Evolutionary conservation across 2,329 filamentous ascomycete genomes (phyloP), one percentile per base, ranked within the genome.

Genomic region (Periconia digitata): DNA sequence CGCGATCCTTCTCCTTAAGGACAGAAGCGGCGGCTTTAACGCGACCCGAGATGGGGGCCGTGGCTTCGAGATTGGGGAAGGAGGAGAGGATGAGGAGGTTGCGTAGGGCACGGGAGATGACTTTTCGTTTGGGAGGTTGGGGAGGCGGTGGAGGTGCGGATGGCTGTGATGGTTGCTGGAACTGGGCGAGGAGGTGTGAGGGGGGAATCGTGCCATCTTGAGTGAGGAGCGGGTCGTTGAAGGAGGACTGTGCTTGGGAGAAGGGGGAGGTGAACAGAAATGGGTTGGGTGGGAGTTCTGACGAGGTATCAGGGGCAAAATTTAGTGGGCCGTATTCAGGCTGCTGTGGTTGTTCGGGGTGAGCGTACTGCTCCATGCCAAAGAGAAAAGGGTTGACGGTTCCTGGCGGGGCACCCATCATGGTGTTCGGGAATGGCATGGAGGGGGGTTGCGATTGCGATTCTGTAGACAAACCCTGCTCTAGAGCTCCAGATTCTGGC

Each of bases 41-140:
- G 55, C 79, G 77, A n/a, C 55, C 58, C 24, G 57, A 53, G 16
- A 55, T 53, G 20, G 59, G 46, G 56, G 48, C 79, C 72, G 45
- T 82, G 77, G 60, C 85, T 76, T 57, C 81, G 60, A 70, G 65
- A 35, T 70, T 63, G 21, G 69, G 61, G 49, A 67, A 67, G 8
- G 73, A 70, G 8, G 70, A 75, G 10, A 89, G 75, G 44, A 83
- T 80, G 6, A 85, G 73, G 8, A 85, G 74, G 44, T 81, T 81
- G 23, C 82, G 78, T 16, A 79, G 78, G 8, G 79, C 79, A 23
- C 81, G 69, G 60, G 76, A 78, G 52, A 78, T 74, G 13, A 74
- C 59, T 46, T 64, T 69, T 29, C 57, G 59, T 10, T 60, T 59
- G 1, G 59, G 61, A n/a, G 58, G 65, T 6, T 50, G 41, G 8